Conservation (phyloP, 345 rosid species). For the Iberis pinnata region DNA sequence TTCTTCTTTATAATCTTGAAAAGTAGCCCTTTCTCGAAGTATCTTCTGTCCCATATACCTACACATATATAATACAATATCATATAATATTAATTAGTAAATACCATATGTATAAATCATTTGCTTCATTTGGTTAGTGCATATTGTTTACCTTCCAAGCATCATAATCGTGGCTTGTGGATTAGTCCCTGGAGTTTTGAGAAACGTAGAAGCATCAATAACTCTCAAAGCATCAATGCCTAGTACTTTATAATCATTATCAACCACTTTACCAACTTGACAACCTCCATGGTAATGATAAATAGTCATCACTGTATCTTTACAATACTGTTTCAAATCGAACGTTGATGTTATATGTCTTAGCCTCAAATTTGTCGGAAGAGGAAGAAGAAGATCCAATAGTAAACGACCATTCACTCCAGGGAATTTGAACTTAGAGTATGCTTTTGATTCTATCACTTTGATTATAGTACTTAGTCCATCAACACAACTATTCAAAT, state of each 20-base stretch:
- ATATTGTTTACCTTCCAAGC: conserved; percentile 58
- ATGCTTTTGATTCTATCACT: conserved; percentile 44
- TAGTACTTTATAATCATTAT: conserved; percentile 44
- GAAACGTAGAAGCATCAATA: conserved; percentile 58
- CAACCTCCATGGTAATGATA: conserved; percentile 84
- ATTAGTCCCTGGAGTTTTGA: conserved; percentile 53
- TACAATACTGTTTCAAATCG: conserved; percentile 56
- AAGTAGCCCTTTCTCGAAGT: conserved; percentile 26
- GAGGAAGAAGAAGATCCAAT: conserved; percentile 29
- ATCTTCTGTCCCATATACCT: conserved; percentile 49
- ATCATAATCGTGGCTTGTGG: conserved; percentile 78
- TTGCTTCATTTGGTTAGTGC: background rate
- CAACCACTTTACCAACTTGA: conserved; percentile 53
- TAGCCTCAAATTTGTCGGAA: conserved; percentile 61
- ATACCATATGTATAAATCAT: background rate
- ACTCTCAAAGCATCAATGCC: conserved; percentile 51
- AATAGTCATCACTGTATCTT: conserved; percentile 54
- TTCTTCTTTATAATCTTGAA: conserved; percentile 2
- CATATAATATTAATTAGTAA: background rate
- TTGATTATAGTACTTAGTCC: conserved; percentile 46
- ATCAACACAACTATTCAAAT: conserved; percentile 43
- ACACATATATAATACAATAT: conserved; percentile 1
- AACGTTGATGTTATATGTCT: conserved; percentile 29
- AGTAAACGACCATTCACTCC: conserved; percentile 29
- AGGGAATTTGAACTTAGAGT: conserved; percentile 44